phyloP scores from a whole-genome alignment of 768 basidiomycete genomes.

The Pleurotus ostreatus region DNA sequence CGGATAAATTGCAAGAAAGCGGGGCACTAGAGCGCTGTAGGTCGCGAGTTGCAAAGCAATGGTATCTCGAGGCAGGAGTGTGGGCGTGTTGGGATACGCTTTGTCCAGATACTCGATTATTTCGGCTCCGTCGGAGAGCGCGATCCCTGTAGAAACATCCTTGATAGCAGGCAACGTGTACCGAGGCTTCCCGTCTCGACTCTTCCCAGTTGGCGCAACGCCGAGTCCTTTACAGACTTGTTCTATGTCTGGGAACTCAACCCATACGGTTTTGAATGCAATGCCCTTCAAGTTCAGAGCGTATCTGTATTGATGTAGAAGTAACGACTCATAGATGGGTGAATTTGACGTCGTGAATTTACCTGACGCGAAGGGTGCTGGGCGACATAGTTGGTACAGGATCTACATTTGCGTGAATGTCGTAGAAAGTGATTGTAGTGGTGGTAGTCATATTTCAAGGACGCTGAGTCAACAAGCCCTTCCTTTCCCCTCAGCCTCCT shows the following conservation, averaged over 20 bases:
- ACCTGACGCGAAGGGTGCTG: neutral
- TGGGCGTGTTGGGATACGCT: conserved; percentile 16
- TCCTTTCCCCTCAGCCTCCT: no score
- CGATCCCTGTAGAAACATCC: conserved; percentile 15
- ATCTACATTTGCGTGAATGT: neutral
- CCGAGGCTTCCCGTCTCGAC: conserved; percentile 20
- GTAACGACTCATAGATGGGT: neutral
- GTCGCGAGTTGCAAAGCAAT: neutral
- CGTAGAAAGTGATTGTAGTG: neutral
- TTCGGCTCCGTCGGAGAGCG: conserved; percentile 28
- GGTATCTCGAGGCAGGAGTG: neutral
- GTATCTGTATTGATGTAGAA: neutral
- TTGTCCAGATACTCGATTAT: conserved; percentile 34
- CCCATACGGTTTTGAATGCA: conserved; percentile 22
- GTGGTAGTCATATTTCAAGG: no score
- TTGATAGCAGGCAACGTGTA: conserved; percentile 30
- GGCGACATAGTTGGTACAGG: neutral
- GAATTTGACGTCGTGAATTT: neutral
- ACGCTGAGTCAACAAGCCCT: no score
- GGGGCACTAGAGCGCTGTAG: no score
- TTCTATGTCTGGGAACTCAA: conserved; percentile 22
- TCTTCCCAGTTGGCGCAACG: conserved; percentile 21
- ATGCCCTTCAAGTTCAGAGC: conserved; percentile 23
- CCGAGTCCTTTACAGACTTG: conserved; percentile 18
- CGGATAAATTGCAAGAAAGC: neutral